Evolutionary conservation across 2,329 filamentous ascomycete species (phyloP), one percentile per base, ranked within the genome.

Genomic region (Nigrospora sphaerica): DNA sequence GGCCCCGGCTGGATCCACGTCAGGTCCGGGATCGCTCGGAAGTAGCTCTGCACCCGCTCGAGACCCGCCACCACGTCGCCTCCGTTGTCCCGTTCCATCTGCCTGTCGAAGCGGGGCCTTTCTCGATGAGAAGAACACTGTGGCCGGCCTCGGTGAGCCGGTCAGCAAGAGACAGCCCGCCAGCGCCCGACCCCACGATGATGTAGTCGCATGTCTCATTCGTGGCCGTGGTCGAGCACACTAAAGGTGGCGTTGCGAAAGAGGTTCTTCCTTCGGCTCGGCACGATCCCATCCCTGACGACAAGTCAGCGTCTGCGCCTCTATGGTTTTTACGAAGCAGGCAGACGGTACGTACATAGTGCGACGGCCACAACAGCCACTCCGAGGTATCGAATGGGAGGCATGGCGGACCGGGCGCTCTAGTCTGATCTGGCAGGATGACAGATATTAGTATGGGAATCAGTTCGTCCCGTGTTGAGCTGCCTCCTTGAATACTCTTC

Each of bases 11-110:
- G 72, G 39, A 79, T 66, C 57, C 77, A 76, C 11, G 71, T 75
- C 23, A 86, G 71, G 45, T 71, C 68, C 13, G 74, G 64, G 40
- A 82, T 71, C 16, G 68, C 72, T 31, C 67, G 64, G 28, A 85
- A 68, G 5, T 77, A 71, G 2, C 69, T 63, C 41, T 75, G 68
- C 47, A 85, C 62, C 49, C 76, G 77, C 61, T 83, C 73, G 53
- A 86, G 74, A 31, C 79, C 78, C 72, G 51, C 85, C 88, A 72
- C 85, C 85, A 88, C 2, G 65, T 62, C 0, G 81, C 78, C 47
- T 73, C 75, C 65, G 83, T 71, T 32, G 67, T 77, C 10, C 83
- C 81, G 31, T 80, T 77, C 68, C 81, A 86, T 51, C 78, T 71
- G n/a, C 75, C 81, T 3, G 83, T 79, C 11, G 81, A 85, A 42